These are phyloP conservation scores for Codiaeum variegatum DNA, from an alignment of 441 rosid genomes.

Conservation along the genomic window DNA sequence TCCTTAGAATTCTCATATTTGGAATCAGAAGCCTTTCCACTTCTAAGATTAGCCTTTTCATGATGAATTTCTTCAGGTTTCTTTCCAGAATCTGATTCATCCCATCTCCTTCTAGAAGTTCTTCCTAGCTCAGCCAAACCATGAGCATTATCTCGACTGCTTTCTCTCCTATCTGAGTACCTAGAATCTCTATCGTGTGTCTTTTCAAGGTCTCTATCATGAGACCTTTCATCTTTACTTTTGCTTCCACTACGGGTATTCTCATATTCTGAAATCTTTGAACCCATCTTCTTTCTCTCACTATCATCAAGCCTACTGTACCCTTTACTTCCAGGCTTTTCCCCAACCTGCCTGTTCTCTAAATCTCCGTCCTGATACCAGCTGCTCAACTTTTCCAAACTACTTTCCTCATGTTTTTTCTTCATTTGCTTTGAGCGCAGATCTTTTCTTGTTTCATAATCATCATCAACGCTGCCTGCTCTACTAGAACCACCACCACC, in stretches of 20 bases:
- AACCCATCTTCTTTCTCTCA: conserved; percentile 55
- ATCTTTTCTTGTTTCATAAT: conserved; percentile 50
- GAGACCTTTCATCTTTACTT: conserved; percentile 65
- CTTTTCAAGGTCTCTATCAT: conserved; percentile 54
- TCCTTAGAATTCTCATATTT: conserved; percentile 55
- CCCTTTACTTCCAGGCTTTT: conserved; percentile 51
- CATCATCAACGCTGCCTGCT: conserved; percentile 65
- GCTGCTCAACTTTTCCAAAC: conserved; percentile 80
- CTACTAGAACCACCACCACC: conserved; percentile 45
- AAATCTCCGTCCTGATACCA: conserved; percentile 92
- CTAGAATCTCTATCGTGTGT: conserved; percentile 53
- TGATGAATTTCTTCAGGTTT: conserved; percentile 47
- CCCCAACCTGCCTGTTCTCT: conserved; percentile 59
- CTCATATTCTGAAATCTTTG: conserved; percentile 54
- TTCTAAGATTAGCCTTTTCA: conserved; percentile 52
- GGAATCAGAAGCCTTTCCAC: conserved; percentile 60
- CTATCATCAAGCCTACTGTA: conserved; percentile 45
- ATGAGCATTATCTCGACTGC: conserved; percentile 66
- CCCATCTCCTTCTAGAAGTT: conserved; percentile 85
- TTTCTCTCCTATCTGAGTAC: conserved; percentile 62
- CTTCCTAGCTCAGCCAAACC: conserved; percentile 58
- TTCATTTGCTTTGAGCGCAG: conserved; percentile 51
- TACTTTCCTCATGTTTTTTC: conserved; percentile 88
- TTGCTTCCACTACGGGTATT: conserved; percentile 35
- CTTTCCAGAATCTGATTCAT: conserved; percentile 50